A percentile compares a stretch with the other conserved stretches of the same genome.
Conservation (phyloP, 139 green algal species). For the Raphidocelis subcapitata region DNA sequence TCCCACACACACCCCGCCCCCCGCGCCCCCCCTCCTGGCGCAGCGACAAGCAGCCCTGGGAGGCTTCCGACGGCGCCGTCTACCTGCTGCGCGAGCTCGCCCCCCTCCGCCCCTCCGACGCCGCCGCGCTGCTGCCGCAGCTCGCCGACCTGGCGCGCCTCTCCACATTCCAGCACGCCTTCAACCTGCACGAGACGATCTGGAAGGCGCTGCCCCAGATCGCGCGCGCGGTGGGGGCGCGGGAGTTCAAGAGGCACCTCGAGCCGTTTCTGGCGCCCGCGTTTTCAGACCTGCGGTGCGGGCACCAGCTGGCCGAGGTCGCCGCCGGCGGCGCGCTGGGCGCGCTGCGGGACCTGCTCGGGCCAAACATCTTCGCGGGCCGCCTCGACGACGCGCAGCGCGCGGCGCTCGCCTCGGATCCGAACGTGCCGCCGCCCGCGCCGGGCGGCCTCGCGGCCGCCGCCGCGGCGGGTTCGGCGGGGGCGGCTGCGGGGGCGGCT, state of each 20-base stretch:
- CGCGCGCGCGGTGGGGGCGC: slow-evolving; percentile 62
- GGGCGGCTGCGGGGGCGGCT: no score
- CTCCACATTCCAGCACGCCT: slow-evolving; percentile 61
- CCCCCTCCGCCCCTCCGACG: neutral
- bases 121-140: slow-evolving; percentile 51
- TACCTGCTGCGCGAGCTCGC: slow-evolving; percentile 72
- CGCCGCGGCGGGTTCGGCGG: no score
- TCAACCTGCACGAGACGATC: slow-evolving; percentile 76
- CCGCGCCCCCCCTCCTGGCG: neutral
- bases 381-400: slow-evolving; percentile 55
- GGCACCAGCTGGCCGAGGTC: slow-evolving; percentile 62
- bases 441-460: neutral
- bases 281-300: slow-evolving; percentile 68
- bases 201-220: slow-evolving; percentile 77
- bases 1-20: neutral
- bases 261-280: slow-evolving; percentile 71
- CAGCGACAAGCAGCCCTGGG: slow-evolving; percentile 83
- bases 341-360: slow-evolving; percentile 67
- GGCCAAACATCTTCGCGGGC: slow-evolving; percentile 51
- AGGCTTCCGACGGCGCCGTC: slow-evolving; percentile 85
- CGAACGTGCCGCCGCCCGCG: slow-evolving; percentile 37
- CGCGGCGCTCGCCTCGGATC: slow-evolving; percentile 26
- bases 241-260: slow-evolving; percentile 42
- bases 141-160: slow-evolving; percentile 65
- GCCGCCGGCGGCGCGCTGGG: slow-evolving; percentile 59